Conservation (phyloP, 352 stramenopile genomes). For the Phytophthora sp. region DNA sequence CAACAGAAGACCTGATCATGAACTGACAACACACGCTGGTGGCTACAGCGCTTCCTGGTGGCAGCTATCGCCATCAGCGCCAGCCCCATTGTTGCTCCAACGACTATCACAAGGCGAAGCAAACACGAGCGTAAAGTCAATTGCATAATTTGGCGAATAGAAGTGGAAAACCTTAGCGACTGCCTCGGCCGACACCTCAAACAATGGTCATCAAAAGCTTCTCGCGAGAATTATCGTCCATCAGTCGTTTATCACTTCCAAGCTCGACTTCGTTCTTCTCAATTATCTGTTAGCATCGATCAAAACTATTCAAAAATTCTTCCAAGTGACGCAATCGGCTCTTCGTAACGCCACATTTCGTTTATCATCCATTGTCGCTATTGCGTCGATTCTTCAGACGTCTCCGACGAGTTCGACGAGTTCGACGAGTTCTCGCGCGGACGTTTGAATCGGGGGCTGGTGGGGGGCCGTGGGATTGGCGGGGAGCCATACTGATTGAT, state of each 20-base stretch:
- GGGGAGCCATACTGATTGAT: slow-evolving; percentile 39
- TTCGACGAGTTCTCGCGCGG: slow-evolving; percentile 42
- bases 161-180: not conserved
- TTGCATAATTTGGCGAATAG: slow-evolving; percentile 3
- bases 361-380: slow-evolving; percentile 1
- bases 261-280: too few relatives aligned
- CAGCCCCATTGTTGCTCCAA: slow-evolving; percentile 4
- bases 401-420: slow-evolving; percentile 40
- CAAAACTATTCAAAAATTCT: slow-evolving; percentile 10
- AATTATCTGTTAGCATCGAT: slow-evolving; percentile 28
- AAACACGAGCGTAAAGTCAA: slow-evolving; percentile 11
- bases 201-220: too few relatives aligned
- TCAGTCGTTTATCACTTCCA: slow-evolving; percentile 19
- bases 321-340: slow-evolving; percentile 1
- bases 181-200: too few relatives aligned
- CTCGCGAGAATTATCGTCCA: slow-evolving; percentile 13
- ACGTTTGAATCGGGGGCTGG: slow-evolving; percentile 38
- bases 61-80: slow-evolving; percentile 8
- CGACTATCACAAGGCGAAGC: slow-evolving; percentile 21
- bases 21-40: slow-evolving; percentile 1
- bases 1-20: not conserved
- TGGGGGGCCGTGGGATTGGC: slow-evolving; percentile 20
- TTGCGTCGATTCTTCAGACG: slow-evolving; percentile 37
- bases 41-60: not conserved
- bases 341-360: slow-evolving; percentile 13